Evolutionary conservation across 2,329 filamentous ascomycete genomes (phyloP), one percentile per base, ranked within the genome.

Genomic region (Tricladium varicosporioides): DNA sequence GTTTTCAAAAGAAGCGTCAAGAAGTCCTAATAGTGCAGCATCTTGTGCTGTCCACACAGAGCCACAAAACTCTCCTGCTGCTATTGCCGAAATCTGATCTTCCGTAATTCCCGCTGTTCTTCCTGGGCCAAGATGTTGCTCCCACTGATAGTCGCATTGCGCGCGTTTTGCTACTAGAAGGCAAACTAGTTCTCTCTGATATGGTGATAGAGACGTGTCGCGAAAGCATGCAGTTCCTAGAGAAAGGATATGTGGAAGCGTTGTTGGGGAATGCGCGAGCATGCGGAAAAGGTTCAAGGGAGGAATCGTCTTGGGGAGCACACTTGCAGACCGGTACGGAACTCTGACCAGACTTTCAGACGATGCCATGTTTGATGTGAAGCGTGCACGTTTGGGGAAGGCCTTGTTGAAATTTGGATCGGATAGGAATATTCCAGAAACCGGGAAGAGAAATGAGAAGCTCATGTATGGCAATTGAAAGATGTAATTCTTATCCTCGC

Each of bases 161-260:
- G 63, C 32, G 10, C 60, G 57, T 33, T 53, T 51, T 11, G 63
- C 62, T 40, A 60, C 61, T 40, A 61, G 51, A 43, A 65, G 51
- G 44, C 62, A 62, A 16, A 64, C 51, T 13, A 65, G 53, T 52
- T 64, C 63, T 40, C 60, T 58, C 36, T 58, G 56, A 36, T 65
- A 61, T 5, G 60, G 54, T 9, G 59, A 58, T 7, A 64, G 56
- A 16, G 63, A 63, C 5, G 62, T 64, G 27, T 64, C 63, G 46
- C 60, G 60, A 54, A 64, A 64, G 44, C 62, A 63, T 18, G 60
- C 62, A 16, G 63, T 65, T 48, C 63, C 63, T 10, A 65, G 51
- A 7, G 62, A 63, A 22, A 65, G 57, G 9, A 59, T 47, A 53
- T 65, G 63, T 8, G 63, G 63, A 10, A 65, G 53, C n/a, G 63